phyloP scores from a whole-genome alignment of 768 basidiomycete genomes.

The Serpula lacrymans region DNA sequence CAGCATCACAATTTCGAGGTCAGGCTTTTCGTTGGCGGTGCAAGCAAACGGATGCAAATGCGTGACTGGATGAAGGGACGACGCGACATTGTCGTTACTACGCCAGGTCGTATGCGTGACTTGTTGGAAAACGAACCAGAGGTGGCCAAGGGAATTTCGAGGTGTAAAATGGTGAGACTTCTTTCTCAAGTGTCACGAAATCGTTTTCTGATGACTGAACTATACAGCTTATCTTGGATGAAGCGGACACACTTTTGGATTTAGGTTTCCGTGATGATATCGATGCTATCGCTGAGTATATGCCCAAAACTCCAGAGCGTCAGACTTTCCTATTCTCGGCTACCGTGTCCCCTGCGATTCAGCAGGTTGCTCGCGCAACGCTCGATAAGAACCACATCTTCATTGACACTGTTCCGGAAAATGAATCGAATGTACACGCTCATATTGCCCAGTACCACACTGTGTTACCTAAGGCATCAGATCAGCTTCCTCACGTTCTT shows the following conservation, averaged over 20 bases:
- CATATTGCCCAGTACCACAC: slow-evolving; percentile 85
- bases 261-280: slow-evolving; percentile 93
- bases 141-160: slow-evolving; percentile 48
- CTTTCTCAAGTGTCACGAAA: slow-evolving; percentile 1
- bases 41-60: slow-evolving; percentile 62
- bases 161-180: slow-evolving; percentile 55
- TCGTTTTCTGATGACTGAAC: slow-evolving; percentile 6
- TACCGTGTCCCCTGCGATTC: slow-evolving; percentile 71
- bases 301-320: slow-evolving; percentile 63
- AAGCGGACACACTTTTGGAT: slow-evolving; percentile 87
- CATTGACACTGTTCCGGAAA: slow-evolving; percentile 62
- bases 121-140: slow-evolving; percentile 56
- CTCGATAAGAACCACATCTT: slow-evolving; percentile 61
- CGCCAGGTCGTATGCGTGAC: slow-evolving; percentile 85
- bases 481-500: slow-evolving; percentile 78
- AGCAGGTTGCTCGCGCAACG: slow-evolving; percentile 60
- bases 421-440: slow-evolving; percentile 51
- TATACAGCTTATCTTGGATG: slow-evolving; percentile 80
- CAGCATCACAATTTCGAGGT: slow-evolving; percentile 67
- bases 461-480: slow-evolving; percentile 54
- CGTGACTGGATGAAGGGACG: slow-evolving; percentile 59
- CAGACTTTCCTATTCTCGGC: slow-evolving; percentile 94
- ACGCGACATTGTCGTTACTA: slow-evolving; percentile 83
- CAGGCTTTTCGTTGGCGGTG: slow-evolving; percentile 75
- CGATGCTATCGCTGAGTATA: slow-evolving; percentile 58